Percentiles rank a stretch among this genome's conserved stretches.
phyloP scores from a whole-genome alignment of 257 asterid genomes.

The Nicotiana paniculata region DNA sequence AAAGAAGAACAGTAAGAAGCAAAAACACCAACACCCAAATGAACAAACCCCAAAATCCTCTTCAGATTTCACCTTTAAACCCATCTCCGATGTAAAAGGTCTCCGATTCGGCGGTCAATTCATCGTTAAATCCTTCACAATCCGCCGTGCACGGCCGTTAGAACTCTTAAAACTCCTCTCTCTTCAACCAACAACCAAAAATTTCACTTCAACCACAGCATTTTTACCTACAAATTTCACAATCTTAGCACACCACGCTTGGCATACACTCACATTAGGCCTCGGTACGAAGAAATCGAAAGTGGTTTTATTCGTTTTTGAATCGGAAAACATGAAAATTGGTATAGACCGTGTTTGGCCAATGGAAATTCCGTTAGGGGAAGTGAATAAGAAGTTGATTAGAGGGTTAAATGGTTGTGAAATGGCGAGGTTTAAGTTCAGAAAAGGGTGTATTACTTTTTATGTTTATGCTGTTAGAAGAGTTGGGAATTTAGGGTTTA shows the following conservation, averaged over 20 bases:
- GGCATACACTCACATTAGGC: constrained; percentile 94
- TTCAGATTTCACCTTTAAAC: constrained; percentile 66
- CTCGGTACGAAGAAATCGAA: constrained; percentile 90
- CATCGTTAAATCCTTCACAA: constrained; percentile 83
- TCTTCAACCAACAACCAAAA: constrained; percentile 25
- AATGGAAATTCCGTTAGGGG: constrained; percentile 86
- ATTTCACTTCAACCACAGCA: constrained; percentile 67
- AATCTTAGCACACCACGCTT: constrained; percentile 93
- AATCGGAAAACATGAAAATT: constrained; percentile 55
- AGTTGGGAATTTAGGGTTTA: constrained; percentile 51
- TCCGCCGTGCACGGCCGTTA: constrained; percentile 67
- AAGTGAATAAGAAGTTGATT: constrained; percentile 74
- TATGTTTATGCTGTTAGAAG: constrained; percentile 84
- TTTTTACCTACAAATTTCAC: constrained; percentile 92
- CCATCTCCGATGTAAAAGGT: constrained; percentile 68
- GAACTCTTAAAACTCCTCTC: constrained; percentile 81
- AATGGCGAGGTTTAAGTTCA: constrained; percentile 82
- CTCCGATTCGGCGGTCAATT: constrained; percentile 94
- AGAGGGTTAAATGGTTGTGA: constrained; percentile 63
- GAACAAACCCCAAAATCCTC: constrained; percentile 44
- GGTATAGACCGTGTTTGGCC: constrained; percentile 71
- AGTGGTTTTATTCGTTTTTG: constrained; percentile 74
- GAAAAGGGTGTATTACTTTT: constrained; percentile 86
- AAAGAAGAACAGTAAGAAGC: constrained; percentile 54
- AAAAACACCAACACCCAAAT: constrained; percentile 72